Base-by-base conservation (phyloP, 345 rosid species). In the Syzygium jambos region DNA sequence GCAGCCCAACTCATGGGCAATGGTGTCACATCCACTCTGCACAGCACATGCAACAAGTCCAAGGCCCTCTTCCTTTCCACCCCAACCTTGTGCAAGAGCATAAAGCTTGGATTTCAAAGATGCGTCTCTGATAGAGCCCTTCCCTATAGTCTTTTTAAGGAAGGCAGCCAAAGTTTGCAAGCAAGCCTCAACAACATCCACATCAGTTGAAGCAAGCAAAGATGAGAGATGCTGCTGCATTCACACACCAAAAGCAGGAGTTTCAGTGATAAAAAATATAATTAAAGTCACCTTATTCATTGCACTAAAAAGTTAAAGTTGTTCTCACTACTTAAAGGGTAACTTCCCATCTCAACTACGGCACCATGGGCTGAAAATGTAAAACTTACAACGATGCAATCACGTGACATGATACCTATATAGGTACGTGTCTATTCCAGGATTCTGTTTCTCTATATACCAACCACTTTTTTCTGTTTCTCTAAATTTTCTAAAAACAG, bases 41-140 rank as follows among this genome's bases (percentile, higher is more conserved):
- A 94, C 88, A 89, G 96, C 91, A 93, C 98, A 95, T 46, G 95
- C 93, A 90, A 92, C 92, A 88, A 97, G 92, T 87, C 99, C 99
- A 78, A 97, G 98, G 86, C 99, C 99, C 95, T 95, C 98, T 89
- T 97, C 99, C 91, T 97, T 96, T 85, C 97, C 98, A 5, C 99
- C 99, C 99, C 99, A 97, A 88, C 99, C 99, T 94, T 96, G 99
- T 43, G 98, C 98, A 90, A 97, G 96, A 85, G 98, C 92, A 93
- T 95, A 97, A 80, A 97, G 89, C 92, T 93, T 96, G 5, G 98
- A 93, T 91, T 88, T 96, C 91, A 97, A 88, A 89, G 97, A 95
- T 84, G 94, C 85, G 87, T 97, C 99, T 91, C 95, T 92, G 73
- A 96, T 95, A 78, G 96, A 93, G 91, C 94, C 93, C 88, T 95